These are phyloP conservation scores for Primulina huaijiensis DNA, from an alignment of 257 asterid genomes.

Conservation along the genomic window DNA sequence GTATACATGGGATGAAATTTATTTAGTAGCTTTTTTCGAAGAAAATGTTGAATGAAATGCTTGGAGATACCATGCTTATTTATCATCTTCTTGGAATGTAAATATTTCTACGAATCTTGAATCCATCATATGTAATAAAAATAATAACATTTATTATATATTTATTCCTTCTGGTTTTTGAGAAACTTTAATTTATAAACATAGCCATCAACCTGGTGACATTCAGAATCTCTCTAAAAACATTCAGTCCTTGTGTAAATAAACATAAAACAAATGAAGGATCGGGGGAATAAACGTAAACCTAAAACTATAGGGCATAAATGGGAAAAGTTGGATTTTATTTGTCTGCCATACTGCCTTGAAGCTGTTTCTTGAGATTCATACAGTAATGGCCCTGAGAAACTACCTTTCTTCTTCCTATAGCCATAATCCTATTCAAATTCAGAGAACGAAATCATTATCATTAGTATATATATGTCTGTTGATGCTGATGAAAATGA, in stretches of 20 bases:
- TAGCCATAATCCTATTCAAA: slow-evolving; percentile 1
- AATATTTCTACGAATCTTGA: slow-evolving; percentile 11
- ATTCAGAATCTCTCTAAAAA: too few relatives aligned
- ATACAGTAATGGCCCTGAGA: slow-evolving; percentile 53
- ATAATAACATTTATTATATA: too few relatives aligned
- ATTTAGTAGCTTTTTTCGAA: slow-evolving; percentile 21
- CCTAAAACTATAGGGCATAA: too few relatives aligned
- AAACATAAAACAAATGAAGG: too few relatives aligned
- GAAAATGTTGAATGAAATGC: slow-evolving; percentile 6
- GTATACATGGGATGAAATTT: slow-evolving; percentile 17
- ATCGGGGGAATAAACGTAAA: too few relatives aligned
- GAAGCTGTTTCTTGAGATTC: slow-evolving; percentile 33
- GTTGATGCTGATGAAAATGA: neutral
- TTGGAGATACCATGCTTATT: slow-evolving; percentile 14
- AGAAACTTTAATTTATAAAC: neutral
- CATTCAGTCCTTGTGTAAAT: too few relatives aligned
- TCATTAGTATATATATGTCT: neutral
- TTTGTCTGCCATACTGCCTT: slow-evolving; percentile 30
- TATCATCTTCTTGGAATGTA: slow-evolving; percentile 27
- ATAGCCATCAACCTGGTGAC: too few relatives aligned
- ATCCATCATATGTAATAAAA: neutral
- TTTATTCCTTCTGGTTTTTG: neutral
- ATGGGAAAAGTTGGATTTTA: too few relatives aligned
- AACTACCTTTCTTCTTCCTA: slow-evolving; percentile 37
- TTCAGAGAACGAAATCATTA: neutral